Conservation (phyloP, 164 flowering plant genomes). For the Chloranthus sessilifolius region DNA sequence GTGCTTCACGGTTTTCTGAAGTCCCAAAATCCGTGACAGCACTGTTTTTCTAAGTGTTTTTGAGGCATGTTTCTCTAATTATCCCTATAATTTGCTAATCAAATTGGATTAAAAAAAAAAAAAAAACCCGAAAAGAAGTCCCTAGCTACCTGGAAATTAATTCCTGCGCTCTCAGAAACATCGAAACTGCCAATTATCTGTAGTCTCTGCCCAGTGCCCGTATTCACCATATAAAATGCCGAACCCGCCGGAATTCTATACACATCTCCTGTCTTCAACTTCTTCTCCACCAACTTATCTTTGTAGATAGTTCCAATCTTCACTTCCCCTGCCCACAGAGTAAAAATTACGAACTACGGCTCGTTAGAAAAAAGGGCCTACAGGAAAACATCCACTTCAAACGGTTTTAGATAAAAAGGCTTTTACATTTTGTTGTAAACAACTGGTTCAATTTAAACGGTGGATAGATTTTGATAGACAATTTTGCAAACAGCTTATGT, state of each 20-base stretch:
- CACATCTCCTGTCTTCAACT: slow-evolving; percentile 58
- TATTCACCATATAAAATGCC: slow-evolving; percentile 67
- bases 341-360: not conserved
- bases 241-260: slow-evolving; percentile 81
- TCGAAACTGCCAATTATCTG: slow-evolving; percentile 75
- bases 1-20: no score
- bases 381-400: not conserved
- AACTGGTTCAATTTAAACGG: not conserved
- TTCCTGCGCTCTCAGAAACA: slow-evolving; percentile 48
- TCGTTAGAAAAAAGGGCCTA: not conserved
- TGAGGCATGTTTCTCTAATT: no score
- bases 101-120: no score
- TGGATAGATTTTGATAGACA: no score
- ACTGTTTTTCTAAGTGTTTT: no score
- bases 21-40: no score
- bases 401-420: not conserved
- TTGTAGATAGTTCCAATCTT: slow-evolving; percentile 63
- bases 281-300: slow-evolving; percentile 49
- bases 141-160: slow-evolving; percentile 69
- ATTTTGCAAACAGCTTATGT: no score
- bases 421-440: not conserved
- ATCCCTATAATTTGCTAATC: no score
- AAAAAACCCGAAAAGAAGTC: no score
- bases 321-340: slow-evolving; percentile 56
- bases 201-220: slow-evolving; percentile 62